Evolutionary conservation across 768 basidiomycete species (phyloP).

Genomic region (Kwoniella botswanensis): DNA sequence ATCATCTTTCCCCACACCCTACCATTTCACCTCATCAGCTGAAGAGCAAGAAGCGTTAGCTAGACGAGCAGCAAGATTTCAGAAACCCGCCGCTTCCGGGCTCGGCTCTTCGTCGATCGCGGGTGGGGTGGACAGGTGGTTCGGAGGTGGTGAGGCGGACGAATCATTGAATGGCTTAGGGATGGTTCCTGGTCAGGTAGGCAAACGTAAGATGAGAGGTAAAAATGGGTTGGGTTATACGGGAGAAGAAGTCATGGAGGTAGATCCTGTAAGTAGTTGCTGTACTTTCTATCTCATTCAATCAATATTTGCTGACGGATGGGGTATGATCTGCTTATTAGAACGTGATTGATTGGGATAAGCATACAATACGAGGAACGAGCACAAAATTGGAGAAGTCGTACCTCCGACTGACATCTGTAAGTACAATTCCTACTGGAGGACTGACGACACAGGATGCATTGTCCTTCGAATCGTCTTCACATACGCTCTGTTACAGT

Average conservation of each 20-base stretch:
- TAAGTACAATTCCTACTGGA: constrained; percentile 53
- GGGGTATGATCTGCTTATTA: constrained; percentile 53
- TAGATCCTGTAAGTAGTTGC: constrained; percentile 54
- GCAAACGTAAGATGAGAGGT: constrained; percentile 49
- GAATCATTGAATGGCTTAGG: constrained; percentile 20
- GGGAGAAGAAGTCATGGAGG: constrained; percentile 51
- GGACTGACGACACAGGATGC: no score
- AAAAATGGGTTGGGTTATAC: constrained; percentile 47
- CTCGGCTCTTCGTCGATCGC: constrained; percentile 66
- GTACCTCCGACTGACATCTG: constrained; percentile 90
- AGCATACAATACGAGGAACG: constrained; percentile 90
- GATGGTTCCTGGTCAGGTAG: constrained; percentile 40
- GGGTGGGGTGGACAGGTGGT: constrained; percentile 35
- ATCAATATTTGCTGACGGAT: not conserved
- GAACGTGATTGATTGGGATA: constrained; percentile 98
- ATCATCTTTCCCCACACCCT: constrained; percentile 42
- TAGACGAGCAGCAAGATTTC: constrained; percentile 81
- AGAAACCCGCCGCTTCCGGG: constrained; percentile 56
- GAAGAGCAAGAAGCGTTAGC: constrained; percentile 59
- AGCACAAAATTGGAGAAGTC: constrained; percentile 90
- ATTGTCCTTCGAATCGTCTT: no score
- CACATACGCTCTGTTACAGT: no score
- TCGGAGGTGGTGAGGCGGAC: constrained; percentile 33
- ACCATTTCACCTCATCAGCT: constrained; percentile 29
- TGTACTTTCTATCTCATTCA: not conserved